Evolutionary conservation across 148 eudicot genomes (phyloP), one percentile per base, ranked within the genome.

Genomic region (Salicornia ramosissima): DNA sequence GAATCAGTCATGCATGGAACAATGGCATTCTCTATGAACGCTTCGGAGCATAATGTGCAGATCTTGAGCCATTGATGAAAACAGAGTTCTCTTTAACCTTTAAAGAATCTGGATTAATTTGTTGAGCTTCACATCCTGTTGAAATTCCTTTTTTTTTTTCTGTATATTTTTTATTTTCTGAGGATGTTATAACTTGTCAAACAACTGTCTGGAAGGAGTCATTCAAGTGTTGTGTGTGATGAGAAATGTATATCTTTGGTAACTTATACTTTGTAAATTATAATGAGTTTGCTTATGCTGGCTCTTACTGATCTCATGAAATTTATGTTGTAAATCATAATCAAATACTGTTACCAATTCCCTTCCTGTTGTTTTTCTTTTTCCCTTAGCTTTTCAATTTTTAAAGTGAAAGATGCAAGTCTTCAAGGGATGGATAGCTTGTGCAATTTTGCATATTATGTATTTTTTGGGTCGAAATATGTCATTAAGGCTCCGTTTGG

Each of bases 61-160:
- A 81, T 76, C 82, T 60, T 83, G 70, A 77, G 70, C 70, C 75
- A 71, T 58, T 70, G 50, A 45, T 53, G 59, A 51, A 69, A 70
- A 66, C 1, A n/a, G n/a, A n/a, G n/a, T n/a, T n/a, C n/a, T n/a
- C n/a, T n/a, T 45, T 50, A 26, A 28, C 69, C 52, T 42, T 73
- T 54, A 15, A 54, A 70, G 43, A 55, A 22, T 19, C 26, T 29
- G 51, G 15, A 9, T 66, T 47, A 30, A 46, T 61, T 55, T 50
- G 64, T 54, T 64, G 46, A 34, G 28, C n/a, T 68, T 56, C 57
- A 31, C 15, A 11, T 28, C 53, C 47, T 64, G 29, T 52, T 46
- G 39, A 47, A 12, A 36, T 58, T 68, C 26, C 0, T 47, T 68
- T 47, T 73, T 47, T 22, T 6, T 64, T 19, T 15, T 24, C 40